A percentile compares a stretch with the other conserved stretches of the same genome.
These are phyloP conservation scores for Lichtheimia corymbifera DNA, from an alignment of 371 early-diverging fungal genomes.

Conservation along the genomic window DNA sequence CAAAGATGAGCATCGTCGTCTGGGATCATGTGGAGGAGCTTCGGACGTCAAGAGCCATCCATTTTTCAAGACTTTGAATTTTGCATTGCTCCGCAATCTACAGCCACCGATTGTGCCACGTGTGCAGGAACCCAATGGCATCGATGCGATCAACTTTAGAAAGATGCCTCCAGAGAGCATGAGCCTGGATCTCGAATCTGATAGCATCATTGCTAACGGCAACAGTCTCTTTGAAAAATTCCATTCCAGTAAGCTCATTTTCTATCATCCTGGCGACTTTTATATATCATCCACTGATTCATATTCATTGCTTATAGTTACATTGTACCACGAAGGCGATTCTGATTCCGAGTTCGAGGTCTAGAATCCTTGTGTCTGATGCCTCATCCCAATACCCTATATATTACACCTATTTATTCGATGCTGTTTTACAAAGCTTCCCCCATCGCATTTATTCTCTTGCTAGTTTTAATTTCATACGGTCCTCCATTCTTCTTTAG, in stretches of 20 bases:
- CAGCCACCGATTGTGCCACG: conserved; percentile 91
- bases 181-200: conserved; percentile 64
- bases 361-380: not conserved
- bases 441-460: too few species aligned
- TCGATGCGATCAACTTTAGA: conserved; percentile 73
- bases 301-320: conserved; percentile 40
- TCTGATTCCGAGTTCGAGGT: conserved; percentile 46
- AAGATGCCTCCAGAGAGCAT: conserved; percentile 63
- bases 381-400: not conserved
- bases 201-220: conserved; percentile 31
- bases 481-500: too few species aligned
- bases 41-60: conserved; percentile 92
- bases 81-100: conserved; percentile 87
- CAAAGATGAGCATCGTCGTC: conserved; percentile 84
- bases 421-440: too few species aligned
- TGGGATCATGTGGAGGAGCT: conserved; percentile 91
- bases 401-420: not conserved
- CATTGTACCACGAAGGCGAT: conserved; percentile 67
- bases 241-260: conserved; percentile 60
- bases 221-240: conserved; percentile 71
- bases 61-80: conserved; percentile 91
- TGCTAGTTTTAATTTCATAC: too few species aligned
- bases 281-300: not conserved
- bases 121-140: conserved; percentile 52
- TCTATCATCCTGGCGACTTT: not conserved